Evolutionary conservation across 2,329 filamentous ascomycete species (phyloP).

Genomic region (Fusarium continuum): DNA sequence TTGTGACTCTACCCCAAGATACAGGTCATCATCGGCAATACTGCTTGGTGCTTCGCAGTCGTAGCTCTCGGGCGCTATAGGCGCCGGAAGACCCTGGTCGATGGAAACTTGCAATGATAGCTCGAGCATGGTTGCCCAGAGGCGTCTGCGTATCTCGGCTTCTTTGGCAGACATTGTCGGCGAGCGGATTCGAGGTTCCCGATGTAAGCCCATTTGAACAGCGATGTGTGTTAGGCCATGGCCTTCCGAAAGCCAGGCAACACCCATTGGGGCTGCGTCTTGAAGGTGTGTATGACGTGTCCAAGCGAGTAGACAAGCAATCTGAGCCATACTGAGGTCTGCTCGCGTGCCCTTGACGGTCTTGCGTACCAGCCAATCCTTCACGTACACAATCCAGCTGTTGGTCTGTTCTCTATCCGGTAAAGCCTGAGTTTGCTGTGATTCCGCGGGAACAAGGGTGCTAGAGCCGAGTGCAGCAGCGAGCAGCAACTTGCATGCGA

Average conservation of each 20-base stretch:
- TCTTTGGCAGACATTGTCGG: not conserved
- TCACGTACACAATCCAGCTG: not conserved
- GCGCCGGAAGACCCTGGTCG: not conserved
- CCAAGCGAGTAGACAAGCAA: not conserved
- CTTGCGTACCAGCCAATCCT: not conserved
- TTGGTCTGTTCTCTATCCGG: not conserved
- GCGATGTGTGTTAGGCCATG: not conserved
- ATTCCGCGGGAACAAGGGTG: not conserved
- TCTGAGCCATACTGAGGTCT: conserved; percentile 2
- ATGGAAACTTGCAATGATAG: not conserved
- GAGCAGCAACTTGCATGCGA: not conserved
- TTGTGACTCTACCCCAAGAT: not conserved
- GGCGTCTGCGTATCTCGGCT: not conserved
- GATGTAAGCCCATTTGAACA: not conserved
- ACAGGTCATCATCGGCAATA: not conserved
- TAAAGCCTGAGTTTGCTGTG: not conserved
- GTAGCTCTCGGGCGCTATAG: not conserved
- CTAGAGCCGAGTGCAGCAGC: not conserved
- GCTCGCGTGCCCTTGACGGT: not conserved
- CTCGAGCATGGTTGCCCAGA: not conserved
- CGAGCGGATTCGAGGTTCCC: not conserved
- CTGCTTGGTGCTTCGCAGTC: not conserved
- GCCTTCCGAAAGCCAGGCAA: not conserved
- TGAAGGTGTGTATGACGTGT: conserved; percentile 1
- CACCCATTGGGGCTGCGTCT: not conserved